Evolutionary conservation across 257 asterid species (phyloP).

Genomic region (Solanum clarkiae): DNA sequence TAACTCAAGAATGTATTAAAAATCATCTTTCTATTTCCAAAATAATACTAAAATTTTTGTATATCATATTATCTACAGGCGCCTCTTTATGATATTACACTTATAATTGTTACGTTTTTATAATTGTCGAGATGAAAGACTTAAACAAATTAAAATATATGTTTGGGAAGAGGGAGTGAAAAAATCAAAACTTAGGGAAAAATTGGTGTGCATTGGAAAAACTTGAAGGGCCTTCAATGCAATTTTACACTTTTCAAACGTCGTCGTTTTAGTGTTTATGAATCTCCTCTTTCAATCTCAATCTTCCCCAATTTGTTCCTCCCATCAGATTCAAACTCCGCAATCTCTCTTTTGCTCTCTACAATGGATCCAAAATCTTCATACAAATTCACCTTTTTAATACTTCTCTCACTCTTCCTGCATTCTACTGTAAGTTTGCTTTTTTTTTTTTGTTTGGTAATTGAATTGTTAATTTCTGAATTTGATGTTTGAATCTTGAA

Average conservation of each 20-base stretch:
- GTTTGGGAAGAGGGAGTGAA: neutral
- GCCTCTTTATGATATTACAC: too few species aligned
- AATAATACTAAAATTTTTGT: too few species aligned
- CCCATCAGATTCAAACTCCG: neutral
- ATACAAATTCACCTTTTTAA: constrained; percentile 10
- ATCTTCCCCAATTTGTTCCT: neutral
- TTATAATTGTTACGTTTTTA: too few species aligned
- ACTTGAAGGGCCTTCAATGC: neutral
- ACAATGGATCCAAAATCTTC: constrained; percentile 7
- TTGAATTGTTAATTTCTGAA: neutral
- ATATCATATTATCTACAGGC: too few species aligned
- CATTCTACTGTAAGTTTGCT: constrained; percentile 19
- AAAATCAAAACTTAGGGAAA: neutral
- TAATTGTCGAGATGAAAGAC: neutral
- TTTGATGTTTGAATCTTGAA: neutral
- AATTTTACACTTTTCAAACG: neutral
- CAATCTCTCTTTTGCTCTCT: neutral
- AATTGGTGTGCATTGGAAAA: neutral
- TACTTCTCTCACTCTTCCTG: constrained; percentile 22
- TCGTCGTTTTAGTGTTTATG: neutral
- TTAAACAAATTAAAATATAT: neutral
- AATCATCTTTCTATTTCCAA: too few species aligned
- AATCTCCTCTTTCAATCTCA: neutral
- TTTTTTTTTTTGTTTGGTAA: neutral
- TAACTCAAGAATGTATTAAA: too few species aligned